phyloP scores from a whole-genome alignment of 257 asterid species.

The Dorcoceras hygrometricum region DNA sequence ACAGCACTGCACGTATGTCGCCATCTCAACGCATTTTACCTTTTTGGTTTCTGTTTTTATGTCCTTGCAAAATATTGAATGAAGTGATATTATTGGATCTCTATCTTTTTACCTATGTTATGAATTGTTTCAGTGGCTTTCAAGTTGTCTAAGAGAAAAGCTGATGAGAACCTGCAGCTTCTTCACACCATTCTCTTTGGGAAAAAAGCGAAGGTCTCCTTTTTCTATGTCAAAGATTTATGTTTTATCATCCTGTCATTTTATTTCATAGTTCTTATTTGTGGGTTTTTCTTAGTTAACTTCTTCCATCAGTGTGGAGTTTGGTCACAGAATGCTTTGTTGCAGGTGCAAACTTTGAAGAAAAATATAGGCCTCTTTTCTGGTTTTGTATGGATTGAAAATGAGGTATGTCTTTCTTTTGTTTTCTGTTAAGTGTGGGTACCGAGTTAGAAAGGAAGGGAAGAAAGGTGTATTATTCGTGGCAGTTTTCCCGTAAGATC shows the following conservation, averaged over 20 bases:
- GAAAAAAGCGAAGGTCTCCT: constrained; percentile 70
- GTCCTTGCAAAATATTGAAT: constrained; percentile 8
- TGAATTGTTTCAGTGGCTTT: constrained; percentile 66
- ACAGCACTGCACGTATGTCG: not conserved
- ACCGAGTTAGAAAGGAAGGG: not conserved
- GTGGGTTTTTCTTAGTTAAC: constrained; percentile 13
- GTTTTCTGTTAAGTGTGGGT: not conserved
- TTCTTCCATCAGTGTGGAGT: constrained; percentile 15
- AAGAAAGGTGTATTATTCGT: not conserved
- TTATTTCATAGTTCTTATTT: not conserved
- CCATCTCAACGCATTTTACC: constrained; percentile 13
- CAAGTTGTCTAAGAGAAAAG: constrained; percentile 88
- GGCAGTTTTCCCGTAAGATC: constrained; percentile 8
- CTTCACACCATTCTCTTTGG: constrained; percentile 88
- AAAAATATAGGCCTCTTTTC: constrained; percentile 86
- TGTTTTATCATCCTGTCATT: not conserved
- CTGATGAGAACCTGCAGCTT: constrained; percentile 80
- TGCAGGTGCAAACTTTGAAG: constrained; percentile 68
- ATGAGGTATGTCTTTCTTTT: constrained; percentile 53
- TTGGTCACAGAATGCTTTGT: constrained; percentile 23
- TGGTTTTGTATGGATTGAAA: constrained; percentile 83
- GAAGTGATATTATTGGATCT: constrained; percentile 8
- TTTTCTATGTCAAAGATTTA: constrained; percentile 7
- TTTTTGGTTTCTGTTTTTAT: constrained; percentile 16
- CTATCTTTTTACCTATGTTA: constrained; percentile 13